Base-by-base conservation (phyloP, 108 stramenopile species). In the Cylindrotheca closterium region DNA sequence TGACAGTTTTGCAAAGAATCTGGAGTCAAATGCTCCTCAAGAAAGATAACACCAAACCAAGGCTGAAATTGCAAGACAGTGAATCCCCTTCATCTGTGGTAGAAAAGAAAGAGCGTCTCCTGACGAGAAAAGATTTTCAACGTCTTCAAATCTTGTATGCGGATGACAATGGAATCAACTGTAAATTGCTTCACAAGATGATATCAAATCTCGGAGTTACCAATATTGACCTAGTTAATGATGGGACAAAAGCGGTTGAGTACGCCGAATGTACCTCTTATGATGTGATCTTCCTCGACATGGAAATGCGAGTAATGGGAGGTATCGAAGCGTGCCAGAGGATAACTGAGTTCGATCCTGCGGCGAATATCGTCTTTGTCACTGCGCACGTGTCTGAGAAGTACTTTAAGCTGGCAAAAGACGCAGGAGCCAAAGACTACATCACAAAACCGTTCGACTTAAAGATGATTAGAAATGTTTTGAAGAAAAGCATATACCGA, bases 251-350 rank as follows among this genome's bases (percentile, higher is more conserved):
- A 51, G 82, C 82, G 23, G 69, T 79, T 10, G 75, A 75, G 22
- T 15, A 12, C 2, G 32, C 27, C 19, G 54, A 22, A 12, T 29
- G 22, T 4, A 47, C 52, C 37, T 15, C 22, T 3, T 83, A 57
- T 58, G 75, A 72, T 34, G 25, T 78, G 25, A 54, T 83, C 12
- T 68, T 83, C 29, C 79, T 79, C 78, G 82, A 83, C 63, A 60
- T 79, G 62, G 74, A 79, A 45, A 83, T 83, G 82, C 82, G 78
- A 10, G 46, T 66, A 10, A 76, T 83, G 78, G 71, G 63, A 31
- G 82, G 82, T 1, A 4, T 78, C 8, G 69, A 83, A 31, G 71
- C 71, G 18, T 51, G 45, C 18, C 51, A 60, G 56, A 10, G 32
- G 24, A 79, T 78, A 23, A 24, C n/a, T n/a, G n/a, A n/a, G n/a